Conservation (phyloP, 306 rosid genomes). For the Quercus robur region DNA sequence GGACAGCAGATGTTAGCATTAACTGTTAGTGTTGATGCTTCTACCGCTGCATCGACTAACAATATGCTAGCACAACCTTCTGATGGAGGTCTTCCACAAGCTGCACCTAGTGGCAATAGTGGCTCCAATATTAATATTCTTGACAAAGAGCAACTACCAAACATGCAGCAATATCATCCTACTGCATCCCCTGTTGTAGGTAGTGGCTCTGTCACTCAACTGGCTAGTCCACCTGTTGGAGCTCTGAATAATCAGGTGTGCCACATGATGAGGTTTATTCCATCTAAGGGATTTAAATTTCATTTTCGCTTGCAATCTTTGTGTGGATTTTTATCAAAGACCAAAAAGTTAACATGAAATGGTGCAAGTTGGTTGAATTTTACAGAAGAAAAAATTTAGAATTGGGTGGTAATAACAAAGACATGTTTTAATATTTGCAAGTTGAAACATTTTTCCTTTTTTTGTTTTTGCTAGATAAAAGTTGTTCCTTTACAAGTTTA, state of each 20-base stretch:
- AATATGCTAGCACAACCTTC: conserved; percentile 29
- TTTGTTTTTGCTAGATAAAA: neutral
- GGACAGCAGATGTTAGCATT: conserved; percentile 20
- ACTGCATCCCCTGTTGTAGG: conserved; percentile 4
- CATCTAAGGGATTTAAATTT: neutral
- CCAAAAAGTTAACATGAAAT: neutral
- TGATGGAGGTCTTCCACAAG: conserved; percentile 22
- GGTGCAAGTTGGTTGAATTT: neutral
- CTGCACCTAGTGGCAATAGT: conserved; percentile 1
- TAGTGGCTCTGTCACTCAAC: conserved; percentile 27
- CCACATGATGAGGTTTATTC: neutral
- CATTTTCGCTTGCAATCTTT: neutral
- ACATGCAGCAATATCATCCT: conserved; percentile 30
- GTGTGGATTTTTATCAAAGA: neutral
- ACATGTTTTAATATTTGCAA: neutral
- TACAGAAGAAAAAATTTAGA: neutral
- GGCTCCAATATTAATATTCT: conserved; percentile 7
- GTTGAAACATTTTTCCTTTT: neutral
- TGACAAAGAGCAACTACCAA: conserved; percentile 24
- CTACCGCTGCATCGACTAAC: conserved; percentile 21
- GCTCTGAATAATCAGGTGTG: conserved; percentile 49
- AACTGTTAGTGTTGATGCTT: conserved; percentile 16
- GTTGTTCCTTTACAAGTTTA: neutral
- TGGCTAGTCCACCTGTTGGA: conserved; percentile 10
- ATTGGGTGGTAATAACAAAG: neutral